Evolutionary conservation across 352 stramenopile genomes (phyloP), one percentile per base, ranked within the genome.

Genomic region (Pythium vanterpoolii): DNA sequence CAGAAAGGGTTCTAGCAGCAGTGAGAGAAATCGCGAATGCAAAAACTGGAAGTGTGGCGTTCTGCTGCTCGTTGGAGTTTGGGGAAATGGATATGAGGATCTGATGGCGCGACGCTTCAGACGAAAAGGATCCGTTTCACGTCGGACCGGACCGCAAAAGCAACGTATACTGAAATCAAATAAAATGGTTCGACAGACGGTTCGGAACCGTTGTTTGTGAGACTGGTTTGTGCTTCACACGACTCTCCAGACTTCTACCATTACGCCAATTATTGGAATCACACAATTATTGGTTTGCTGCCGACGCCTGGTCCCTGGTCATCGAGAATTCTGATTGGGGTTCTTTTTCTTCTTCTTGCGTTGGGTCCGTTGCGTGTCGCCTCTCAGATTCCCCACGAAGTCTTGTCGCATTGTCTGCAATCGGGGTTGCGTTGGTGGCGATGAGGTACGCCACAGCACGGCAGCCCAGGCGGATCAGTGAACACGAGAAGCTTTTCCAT

Each of bases 281-380:
- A n/a, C n/a, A n/a, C n/a, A n/a, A n/a, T n/a, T n/a, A n/a, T n/a
- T n/a, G 19, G 9, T n/a, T 42, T 42, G 40, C 40, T 28, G 40
- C 5, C 40, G n/a, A 9, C 45, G 45, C 27, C 45, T 14, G 16
- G 45, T 52, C 45, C 28, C 45, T 26, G 2, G n/a, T 10, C 6
- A 33, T 27, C 9, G 28, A 18, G 45, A 16, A 18, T 5, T 23
- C 4, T 52, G 45, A 59, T 50, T 59, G 51, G 51, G 38, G 39
- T 59, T 59, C 51, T 59, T 59, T 59, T n/a, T n/a, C n/a, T n/a
- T n/a, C n/a, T n/a, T 48, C 30, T 26, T 56, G 13, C 46, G 24
- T 26, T 6, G 4, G 5, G 24, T 27, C 24, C 5, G 18, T 33
- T 28, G n/a, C 3, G 27, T 27, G 43, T n/a, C 51, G 51, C 39